Evolutionary conservation across 2,329 filamentous ascomycete species (phyloP).

Genomic region (Ceratocystis smalleyi): DNA sequence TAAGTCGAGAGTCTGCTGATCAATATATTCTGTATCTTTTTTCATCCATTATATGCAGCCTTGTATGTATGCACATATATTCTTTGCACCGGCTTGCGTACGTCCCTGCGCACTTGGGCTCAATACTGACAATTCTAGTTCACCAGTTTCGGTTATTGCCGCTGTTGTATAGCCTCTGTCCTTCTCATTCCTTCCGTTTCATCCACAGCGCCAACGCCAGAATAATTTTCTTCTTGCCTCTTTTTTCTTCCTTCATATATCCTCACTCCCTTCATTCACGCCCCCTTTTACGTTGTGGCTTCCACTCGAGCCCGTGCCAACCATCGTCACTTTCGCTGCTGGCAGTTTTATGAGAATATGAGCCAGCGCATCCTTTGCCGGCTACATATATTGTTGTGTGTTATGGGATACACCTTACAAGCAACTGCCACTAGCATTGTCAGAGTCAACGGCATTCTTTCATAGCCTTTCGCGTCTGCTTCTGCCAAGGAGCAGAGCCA

Average conservation of each 20-base stretch:
- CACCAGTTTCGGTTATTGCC: background rate
- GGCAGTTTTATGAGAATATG: background rate
- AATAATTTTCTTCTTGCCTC: background rate
- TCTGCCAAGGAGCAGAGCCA: background rate
- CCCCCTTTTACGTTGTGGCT: background rate
- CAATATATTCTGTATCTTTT: too few species aligned
- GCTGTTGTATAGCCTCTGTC: background rate
- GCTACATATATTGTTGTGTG: slow-evolving; percentile 10
- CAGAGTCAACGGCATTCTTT: background rate
- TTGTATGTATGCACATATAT: background rate
- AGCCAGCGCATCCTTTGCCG: background rate
- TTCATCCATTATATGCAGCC: background rate
- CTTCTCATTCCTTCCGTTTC: background rate
- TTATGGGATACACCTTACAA: slow-evolving; percentile 7
- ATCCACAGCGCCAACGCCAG: background rate
- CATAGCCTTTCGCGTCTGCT: slow-evolving; percentile 1
- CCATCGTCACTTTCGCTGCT: background rate
- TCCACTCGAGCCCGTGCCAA: background rate
- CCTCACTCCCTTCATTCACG: background rate
- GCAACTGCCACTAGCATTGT: background rate
- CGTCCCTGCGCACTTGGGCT: background rate
- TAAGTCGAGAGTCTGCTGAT: too few species aligned
- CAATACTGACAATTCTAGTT: background rate
- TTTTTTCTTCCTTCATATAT: background rate
- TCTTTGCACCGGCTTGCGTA: background rate